Conservation (phyloP, 495 filamentous ascomycete species). For the Penicillium subrubescens region DNA sequence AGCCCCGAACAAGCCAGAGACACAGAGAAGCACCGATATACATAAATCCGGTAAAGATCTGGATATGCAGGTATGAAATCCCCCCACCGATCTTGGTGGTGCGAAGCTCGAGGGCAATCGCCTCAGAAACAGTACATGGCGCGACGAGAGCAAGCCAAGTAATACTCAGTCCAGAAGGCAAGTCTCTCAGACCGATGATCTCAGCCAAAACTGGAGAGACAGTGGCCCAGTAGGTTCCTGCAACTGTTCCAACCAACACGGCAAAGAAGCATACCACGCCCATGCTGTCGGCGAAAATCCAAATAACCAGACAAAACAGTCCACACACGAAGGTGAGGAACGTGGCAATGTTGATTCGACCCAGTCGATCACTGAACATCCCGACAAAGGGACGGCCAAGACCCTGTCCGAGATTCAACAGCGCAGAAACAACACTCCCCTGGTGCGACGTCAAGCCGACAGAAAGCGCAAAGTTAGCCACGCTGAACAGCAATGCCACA, state of each 20-base stretch:
- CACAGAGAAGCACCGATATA: slow-evolving; percentile 62
- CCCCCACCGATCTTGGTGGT: slow-evolving; percentile 38
- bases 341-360: slow-evolving; percentile 72
- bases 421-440: slow-evolving; percentile 68
- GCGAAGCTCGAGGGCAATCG: slow-evolving; percentile 70
- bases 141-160: slow-evolving; percentile 74
- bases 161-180: slow-evolving; percentile 74
- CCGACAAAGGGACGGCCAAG: slow-evolving; percentile 74
- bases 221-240: slow-evolving; percentile 73
- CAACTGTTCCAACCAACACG: slow-evolving; percentile 67
- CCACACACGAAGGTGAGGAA: slow-evolving; percentile 66
- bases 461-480: slow-evolving; percentile 69
- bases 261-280: slow-evolving; percentile 71
- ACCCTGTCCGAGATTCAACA: slow-evolving; percentile 72
- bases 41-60: slow-evolving; percentile 68
- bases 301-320: slow-evolving; percentile 68
- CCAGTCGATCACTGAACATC: slow-evolving; percentile 69
- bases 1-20: slow-evolving; percentile 48
- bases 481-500: slow-evolving; percentile 72
- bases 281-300: slow-evolving; percentile 69
- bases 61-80: slow-evolving; percentile 59
- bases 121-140: slow-evolving; percentile 74
- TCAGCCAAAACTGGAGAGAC: slow-evolving; percentile 75
- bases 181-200: slow-evolving; percentile 70
- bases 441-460: slow-evolving; percentile 69